Percentiles rank a stretch among this genome's conserved stretches.
Evolutionary conservation across 768 basidiomycete genomes (phyloP).

Genomic region (Russula foetens): DNA sequence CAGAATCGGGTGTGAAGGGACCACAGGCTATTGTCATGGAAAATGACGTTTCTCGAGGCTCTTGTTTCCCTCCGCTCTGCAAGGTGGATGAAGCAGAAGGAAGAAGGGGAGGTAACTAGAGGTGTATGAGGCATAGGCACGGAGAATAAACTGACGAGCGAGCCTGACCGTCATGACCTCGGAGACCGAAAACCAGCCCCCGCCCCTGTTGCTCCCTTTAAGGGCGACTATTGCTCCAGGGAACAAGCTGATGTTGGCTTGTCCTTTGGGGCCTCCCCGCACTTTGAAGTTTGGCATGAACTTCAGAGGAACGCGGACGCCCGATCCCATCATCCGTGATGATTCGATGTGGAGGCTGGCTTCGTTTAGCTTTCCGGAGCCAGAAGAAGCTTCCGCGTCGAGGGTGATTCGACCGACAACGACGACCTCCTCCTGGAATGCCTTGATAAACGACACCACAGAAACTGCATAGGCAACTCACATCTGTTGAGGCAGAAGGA

Average conservation of each 20-base stretch:
- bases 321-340: constrained; percentile 68
- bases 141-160: background rate
- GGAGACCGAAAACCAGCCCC: constrained; percentile 74
- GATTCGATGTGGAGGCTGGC: constrained; percentile 72
- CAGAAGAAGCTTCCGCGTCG: constrained; percentile 53
- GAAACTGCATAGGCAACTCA: constrained; percentile 19
- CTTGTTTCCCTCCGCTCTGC: constrained; percentile 31
- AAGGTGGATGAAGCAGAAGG: constrained; percentile 32
- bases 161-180: constrained; percentile 71
- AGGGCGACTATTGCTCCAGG: constrained; percentile 84
- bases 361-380: constrained; percentile 60
- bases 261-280: constrained; percentile 51
- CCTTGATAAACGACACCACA: background rate
- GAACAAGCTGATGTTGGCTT: constrained; percentile 66
- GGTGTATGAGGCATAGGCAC: background rate
- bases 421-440: constrained; percentile 28
- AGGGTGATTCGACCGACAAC: constrained; percentile 28
- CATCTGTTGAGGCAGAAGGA: constrained; percentile 52
- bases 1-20: constrained; percentile 75
- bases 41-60: constrained; percentile 40
- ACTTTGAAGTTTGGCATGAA: constrained; percentile 62
- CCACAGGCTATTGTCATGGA: constrained; percentile 73
- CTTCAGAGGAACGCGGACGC: constrained; percentile 58
- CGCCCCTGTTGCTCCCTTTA: constrained; percentile 86
- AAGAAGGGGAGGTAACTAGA: constrained; percentile 56